phyloP scores from a whole-genome alignment of 140 eudicot genomes.

The Cichorium intybus region DNA sequence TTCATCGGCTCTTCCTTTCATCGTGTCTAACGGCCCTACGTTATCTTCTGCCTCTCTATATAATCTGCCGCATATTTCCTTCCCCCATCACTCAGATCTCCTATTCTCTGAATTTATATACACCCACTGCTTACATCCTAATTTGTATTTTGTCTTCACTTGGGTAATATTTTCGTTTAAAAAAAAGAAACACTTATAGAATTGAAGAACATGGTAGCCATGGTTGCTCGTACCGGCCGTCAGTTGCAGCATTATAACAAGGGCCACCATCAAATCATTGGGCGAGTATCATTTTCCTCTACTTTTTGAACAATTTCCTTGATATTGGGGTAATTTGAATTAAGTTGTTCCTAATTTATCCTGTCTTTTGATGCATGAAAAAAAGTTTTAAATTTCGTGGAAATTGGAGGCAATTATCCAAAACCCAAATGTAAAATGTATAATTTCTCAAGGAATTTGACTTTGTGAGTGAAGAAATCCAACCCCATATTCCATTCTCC shows the following conservation, averaged over 20 bases:
- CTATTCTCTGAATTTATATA: neutral
- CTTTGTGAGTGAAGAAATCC: neutral
- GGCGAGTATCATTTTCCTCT: slow-evolving; percentile 38
- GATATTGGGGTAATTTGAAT: too few species aligned
- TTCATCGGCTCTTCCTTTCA: neutral
- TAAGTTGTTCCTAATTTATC: neutral
- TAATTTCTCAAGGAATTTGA: too few species aligned
- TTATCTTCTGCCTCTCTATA: slow-evolving; percentile 7
- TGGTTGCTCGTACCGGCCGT: too few species aligned
- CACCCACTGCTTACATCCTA: neutral
- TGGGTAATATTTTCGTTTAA: neutral
- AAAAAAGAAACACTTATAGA: slow-evolving; percentile 11
- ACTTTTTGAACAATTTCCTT: neutral
- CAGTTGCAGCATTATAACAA: slow-evolving; percentile 70
- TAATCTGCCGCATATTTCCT: neutral
- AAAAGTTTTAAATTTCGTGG: too few species aligned
- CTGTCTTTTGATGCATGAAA: too few species aligned
- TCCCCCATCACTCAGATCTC: slow-evolving; percentile 16
- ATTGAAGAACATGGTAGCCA: too few species aligned
- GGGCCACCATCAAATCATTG: slow-evolving; percentile 77
- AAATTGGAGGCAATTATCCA: too few species aligned
- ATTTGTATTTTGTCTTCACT: neutral
- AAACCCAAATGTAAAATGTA: too few species aligned
- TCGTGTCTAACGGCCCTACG: neutral
- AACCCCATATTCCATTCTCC: too few species aligned